Base-by-base conservation (phyloP, 2,329 filamentous ascomycete genomes). In the Penicillium hordei region DNA sequence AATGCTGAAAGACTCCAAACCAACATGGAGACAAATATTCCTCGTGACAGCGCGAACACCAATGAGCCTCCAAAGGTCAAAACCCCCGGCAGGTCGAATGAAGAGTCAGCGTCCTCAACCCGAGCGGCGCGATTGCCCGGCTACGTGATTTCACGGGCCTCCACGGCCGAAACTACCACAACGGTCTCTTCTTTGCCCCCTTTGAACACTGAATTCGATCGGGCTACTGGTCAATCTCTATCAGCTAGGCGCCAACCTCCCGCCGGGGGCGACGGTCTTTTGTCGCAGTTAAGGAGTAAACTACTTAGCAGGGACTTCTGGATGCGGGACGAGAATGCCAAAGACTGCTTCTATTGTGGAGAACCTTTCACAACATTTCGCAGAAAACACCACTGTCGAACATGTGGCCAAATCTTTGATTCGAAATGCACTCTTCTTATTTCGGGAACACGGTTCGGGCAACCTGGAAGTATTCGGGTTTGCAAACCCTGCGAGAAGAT, bases 281-380 rank as follows among this genome's bases (percentile, higher is more conserved):
- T 83, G 53, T 77, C 79, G 49, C 88, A 89, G 65, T 89, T 96
- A 81, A 86, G 89, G 61, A 90, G 91, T 68, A 92, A 93, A 69
- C 88, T 99, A 8, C 78, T 97, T 45, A 96, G 90, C 72, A 94
- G 93, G 69, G 93, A 97, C 66, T 97, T 96, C 67, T 97, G 93
- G 94, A 99, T 99, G 94, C 90, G 92, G 59, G 94, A 99, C 71
- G 94, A 97, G 70, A 97, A 95, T 61, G 95, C 93, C 59, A 97
- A 96, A 72, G 93, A 97, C 68, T 99, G 94, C 70, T 99, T 97
- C 72, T 85, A 91, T 44, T 99, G 94, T 68, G 91, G 91, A 44
- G 89, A 91, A 58, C 84, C 90, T 2, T 99, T 99, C 70, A 92
- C 91, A 0, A 94, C 93, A 1, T 97, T 97, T 71, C 86, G 94